Percentiles rank a stretch among this genome's conserved stretches.
Conservation (phyloP, 2,329 filamentous ascomycete species). For the Xylaria arbuscula region DNA sequence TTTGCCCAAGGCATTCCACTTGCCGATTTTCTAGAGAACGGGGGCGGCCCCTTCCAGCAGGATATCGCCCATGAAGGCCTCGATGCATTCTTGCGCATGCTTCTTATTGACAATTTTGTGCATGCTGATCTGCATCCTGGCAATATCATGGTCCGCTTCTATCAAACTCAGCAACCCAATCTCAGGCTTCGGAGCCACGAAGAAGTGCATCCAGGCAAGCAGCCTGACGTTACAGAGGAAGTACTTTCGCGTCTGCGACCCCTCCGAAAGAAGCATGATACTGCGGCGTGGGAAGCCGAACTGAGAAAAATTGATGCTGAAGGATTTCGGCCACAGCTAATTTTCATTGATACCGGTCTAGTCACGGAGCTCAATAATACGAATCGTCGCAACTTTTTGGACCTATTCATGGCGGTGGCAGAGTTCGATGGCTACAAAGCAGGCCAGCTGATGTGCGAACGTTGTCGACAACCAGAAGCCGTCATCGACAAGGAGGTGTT, state of each 20-base stretch:
- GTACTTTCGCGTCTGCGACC: conserved; percentile 84
- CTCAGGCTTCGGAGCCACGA: conserved; percentile 62
- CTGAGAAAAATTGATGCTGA: conserved; percentile 83
- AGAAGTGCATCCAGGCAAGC: conserved; percentile 44
- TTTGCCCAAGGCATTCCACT: conserved; percentile 95
- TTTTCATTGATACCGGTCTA: conserved; percentile 96
- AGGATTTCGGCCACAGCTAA: conserved; percentile 90
- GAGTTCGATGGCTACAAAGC: conserved; percentile 98
- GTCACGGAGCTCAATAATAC: conserved; percentile 91
- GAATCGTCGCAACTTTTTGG: conserved; percentile 91
- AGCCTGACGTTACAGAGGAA: conserved; percentile 83
- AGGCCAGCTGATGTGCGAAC: conserved; percentile 94
- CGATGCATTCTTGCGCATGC: conserved; percentile 95
- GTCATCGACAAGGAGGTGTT: conserved; percentile 92
- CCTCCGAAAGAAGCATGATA: conserved; percentile 70
- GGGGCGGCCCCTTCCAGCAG: conserved; percentile 90
- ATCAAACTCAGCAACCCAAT: conserved; percentile 80
- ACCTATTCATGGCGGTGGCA: conserved; percentile 93
- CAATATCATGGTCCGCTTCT: conserved; percentile 99
- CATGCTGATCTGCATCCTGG: conserved; percentile 96
- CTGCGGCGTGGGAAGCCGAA: conserved; percentile 77
- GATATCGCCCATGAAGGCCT: conserved; percentile 96
- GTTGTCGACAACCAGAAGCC: conserved; percentile 90
- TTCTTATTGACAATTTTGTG: conserved; percentile 96
- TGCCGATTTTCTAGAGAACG: conserved; percentile 88